These are phyloP conservation scores for Mallotus japonicus DNA, from an alignment of 441 rosid species.

Conservation along the genomic window DNA sequence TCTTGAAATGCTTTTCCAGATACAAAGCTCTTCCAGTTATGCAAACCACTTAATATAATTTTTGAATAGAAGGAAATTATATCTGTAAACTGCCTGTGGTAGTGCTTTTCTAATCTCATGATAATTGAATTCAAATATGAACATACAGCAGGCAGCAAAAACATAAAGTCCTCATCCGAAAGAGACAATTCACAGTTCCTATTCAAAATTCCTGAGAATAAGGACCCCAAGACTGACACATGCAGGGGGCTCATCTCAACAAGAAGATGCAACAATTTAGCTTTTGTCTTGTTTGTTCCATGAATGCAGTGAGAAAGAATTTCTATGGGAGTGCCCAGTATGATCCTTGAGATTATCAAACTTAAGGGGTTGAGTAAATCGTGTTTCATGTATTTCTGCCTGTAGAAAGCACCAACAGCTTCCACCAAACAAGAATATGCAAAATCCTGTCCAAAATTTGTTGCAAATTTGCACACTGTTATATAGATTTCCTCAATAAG, in stretches of 20 bases:
- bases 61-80: constrained; percentile 60
- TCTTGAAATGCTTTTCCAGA: constrained; percentile 57
- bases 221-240: constrained; percentile 60
- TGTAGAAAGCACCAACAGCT: constrained; percentile 48
- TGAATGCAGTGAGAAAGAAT: constrained; percentile 58
- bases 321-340: constrained; percentile 58
- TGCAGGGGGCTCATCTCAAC: constrained; percentile 76
- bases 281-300: constrained; percentile 49
- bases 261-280: constrained; percentile 62
- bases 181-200: constrained; percentile 34
- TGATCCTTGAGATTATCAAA: constrained; percentile 48
- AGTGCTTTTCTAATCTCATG: constrained; percentile 48
- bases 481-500: constrained; percentile 62
- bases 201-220: constrained; percentile 38
- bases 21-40: constrained; percentile 63
- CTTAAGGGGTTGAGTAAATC: constrained; percentile 58
- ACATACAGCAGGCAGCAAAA: constrained; percentile 73
- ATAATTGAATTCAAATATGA: constrained; percentile 50
- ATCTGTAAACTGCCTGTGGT: constrained; percentile 33
- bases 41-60: constrained; percentile 54
- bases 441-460: constrained; percentile 42
- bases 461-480: constrained; percentile 54
- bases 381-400: constrained; percentile 37
- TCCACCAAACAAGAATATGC: constrained; percentile 70
- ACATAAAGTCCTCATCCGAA: constrained; percentile 55